A percentile compares a stretch with the other conserved stretches of the same genome.
These are phyloP conservation scores for Salmacisia buchloeana DNA, from an alignment of 1,284 basidiomycete species.

Conservation along the genomic window DNA sequence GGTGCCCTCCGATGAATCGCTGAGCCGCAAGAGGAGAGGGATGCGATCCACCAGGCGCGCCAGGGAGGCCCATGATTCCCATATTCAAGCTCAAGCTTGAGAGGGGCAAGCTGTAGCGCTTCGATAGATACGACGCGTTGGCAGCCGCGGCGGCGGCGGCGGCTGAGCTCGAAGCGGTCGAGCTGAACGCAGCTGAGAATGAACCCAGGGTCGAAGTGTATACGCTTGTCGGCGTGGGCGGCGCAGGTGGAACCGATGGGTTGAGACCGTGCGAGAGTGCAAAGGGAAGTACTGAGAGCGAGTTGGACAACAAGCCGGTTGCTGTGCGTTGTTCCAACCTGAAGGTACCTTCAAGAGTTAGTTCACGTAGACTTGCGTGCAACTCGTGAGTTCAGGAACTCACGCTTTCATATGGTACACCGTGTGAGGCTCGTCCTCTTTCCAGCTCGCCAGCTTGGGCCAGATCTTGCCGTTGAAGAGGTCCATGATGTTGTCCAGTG, in stretches of 20 bases:
- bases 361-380: not conserved
- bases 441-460: slow-evolving; percentile 73
- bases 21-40: slow-evolving; percentile 6
- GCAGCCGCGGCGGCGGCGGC: slow-evolving; percentile 17
- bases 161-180: slow-evolving; percentile 8
- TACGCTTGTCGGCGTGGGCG: slow-evolving; percentile 30
- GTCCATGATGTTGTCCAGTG: slow-evolving; percentile 64
- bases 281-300: slow-evolving; percentile 32
- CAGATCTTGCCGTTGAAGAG: slow-evolving; percentile 73
- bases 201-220: slow-evolving; percentile 8
- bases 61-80: slow-evolving; percentile 8
- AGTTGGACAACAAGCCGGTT: slow-evolving; percentile 11
- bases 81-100: slow-evolving; percentile 3
- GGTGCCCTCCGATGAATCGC: not conserved
- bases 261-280: slow-evolving; percentile 39
- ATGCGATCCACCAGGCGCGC: not conserved
- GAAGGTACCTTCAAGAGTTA: not conserved
- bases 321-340: slow-evolving; percentile 32
- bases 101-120: slow-evolving; percentile 36
- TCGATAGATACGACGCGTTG: slow-evolving; percentile 28
- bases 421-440: slow-evolving; percentile 52
- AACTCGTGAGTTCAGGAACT: not conserved
- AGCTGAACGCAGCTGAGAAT: not conserved
- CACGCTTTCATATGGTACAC: slow-evolving; percentile 39
- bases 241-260: slow-evolving; percentile 29